These are phyloP conservation scores for Aspergillus fijiensis DNA, from an alignment of 2,329 filamentous ascomycete genomes.

Conservation along the genomic window DNA sequence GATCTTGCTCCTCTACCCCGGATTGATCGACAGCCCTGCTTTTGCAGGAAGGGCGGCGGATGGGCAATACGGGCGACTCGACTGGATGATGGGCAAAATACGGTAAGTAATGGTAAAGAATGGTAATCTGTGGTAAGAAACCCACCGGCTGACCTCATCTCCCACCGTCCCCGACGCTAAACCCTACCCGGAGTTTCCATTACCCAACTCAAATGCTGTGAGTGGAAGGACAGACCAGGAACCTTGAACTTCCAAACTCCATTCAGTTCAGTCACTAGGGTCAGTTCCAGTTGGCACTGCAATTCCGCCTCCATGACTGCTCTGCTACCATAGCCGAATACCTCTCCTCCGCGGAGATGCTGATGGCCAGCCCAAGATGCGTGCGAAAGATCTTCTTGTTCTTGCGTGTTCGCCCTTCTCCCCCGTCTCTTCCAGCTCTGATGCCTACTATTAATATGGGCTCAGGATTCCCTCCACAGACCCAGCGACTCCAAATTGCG, in stretches of 20 bases:
- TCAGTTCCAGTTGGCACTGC: too few relatives aligned
- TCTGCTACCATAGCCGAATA: not conserved
- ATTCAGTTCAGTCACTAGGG: not conserved
- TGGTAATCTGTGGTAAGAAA: slow-evolving; percentile 5
- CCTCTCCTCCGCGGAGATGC: slow-evolving; percentile 15
- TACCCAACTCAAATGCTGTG: slow-evolving; percentile 37
- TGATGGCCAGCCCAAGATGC: not conserved
- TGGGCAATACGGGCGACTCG: not conserved
- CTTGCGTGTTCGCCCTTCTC: slow-evolving; percentile 2
- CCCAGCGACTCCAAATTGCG: slow-evolving; percentile 1
- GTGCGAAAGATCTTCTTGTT: slow-evolving; percentile 1
- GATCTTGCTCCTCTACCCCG: slow-evolving; percentile 1
- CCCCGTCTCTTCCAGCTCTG: not conserved
- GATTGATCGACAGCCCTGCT: slow-evolving; percentile 11
- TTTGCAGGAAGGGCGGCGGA: not conserved
- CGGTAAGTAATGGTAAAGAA: slow-evolving; percentile 3
- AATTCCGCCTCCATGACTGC: not conserved
- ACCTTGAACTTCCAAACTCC: not conserved
- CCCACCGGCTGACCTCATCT: slow-evolving; percentile 11
- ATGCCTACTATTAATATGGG: not conserved
- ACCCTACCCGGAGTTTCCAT: slow-evolving; percentile 31
- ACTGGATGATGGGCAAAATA: not conserved
- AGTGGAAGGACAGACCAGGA: slow-evolving; percentile 25
- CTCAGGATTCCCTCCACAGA: not conserved
- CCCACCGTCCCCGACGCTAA: slow-evolving; percentile 25